Conservation (phyloP, 352 stramenopile genomes). For the Pythium phragmitis region DNA sequence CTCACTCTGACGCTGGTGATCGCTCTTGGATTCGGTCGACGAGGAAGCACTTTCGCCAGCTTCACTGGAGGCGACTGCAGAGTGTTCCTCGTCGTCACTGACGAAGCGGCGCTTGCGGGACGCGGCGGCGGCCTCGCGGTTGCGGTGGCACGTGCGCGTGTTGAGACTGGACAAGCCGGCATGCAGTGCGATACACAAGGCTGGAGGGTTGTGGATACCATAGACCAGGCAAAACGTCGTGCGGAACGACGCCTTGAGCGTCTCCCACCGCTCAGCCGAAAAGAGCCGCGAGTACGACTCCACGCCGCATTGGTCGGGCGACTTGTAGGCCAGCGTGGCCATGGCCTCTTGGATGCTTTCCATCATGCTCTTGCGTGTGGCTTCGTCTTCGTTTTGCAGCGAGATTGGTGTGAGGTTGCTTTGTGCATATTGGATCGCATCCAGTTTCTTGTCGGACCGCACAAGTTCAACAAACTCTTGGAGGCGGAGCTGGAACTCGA, state of each 20-base stretch:
- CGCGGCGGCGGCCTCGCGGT: slow-evolving; percentile 36
- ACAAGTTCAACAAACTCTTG: slow-evolving; percentile 83
- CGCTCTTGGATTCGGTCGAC: not conserved
- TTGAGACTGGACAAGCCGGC: slow-evolving; percentile 74
- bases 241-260: slow-evolving; percentile 56
- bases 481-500: slow-evolving; percentile 75
- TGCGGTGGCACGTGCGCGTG: slow-evolving; percentile 64
- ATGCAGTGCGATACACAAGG: slow-evolving; percentile 63
- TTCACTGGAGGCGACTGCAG: not conserved
- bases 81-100: slow-evolving; percentile 3
- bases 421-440: slow-evolving; percentile 73
- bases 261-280: slow-evolving; percentile 52
- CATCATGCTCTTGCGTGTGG: slow-evolving; percentile 50
- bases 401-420: slow-evolving; percentile 58
- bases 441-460: slow-evolving; percentile 62
- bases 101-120: slow-evolving; percentile 20
- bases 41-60: slow-evolving; percentile 9
- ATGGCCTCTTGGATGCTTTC: slow-evolving; percentile 68
- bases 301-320: slow-evolving; percentile 57
- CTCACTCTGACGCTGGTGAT: slow-evolving; percentile 24
- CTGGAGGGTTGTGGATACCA: slow-evolving; percentile 62
- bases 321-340: slow-evolving; percentile 71
- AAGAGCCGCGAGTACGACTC: slow-evolving; percentile 67
- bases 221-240: slow-evolving; percentile 70
- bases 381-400: slow-evolving; percentile 60